Evolutionary conservation across 352 stramenopile species (phyloP).

Genomic region (Pythium dissotocum): DNA sequence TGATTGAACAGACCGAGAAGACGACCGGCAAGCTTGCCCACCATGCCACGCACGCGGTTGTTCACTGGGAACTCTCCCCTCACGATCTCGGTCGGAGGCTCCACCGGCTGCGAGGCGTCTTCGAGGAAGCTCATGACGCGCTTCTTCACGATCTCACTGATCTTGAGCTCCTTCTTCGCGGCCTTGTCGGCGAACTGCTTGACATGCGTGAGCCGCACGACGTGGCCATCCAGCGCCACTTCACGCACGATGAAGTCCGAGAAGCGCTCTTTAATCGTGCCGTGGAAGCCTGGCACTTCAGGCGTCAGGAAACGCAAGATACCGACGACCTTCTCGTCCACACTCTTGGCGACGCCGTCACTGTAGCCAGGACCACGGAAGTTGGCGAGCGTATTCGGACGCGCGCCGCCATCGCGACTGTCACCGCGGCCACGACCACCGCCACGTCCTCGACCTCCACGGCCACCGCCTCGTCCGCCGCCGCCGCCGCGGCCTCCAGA

Average conservation of each 20-base stretch:
- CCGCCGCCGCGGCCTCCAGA: conserved; percentile 22
- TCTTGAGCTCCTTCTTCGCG: conserved; percentile 51
- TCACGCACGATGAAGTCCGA: conserved; percentile 93
- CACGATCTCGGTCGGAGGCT: conserved; percentile 11
- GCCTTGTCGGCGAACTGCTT: conserved; percentile 44
- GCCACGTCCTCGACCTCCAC: conserved; percentile 14
- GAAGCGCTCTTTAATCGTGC: conserved; percentile 89
- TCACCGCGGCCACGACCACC: conserved; percentile 21
- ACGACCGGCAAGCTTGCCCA: conserved; percentile 57
- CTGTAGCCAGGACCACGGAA: conserved; percentile 76
- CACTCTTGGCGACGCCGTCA: conserved; percentile 69
- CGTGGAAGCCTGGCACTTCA: conserved; percentile 74
- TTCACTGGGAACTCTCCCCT: conserved; percentile 21
- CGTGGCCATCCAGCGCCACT: conserved; percentile 52
- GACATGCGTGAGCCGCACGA: conserved; percentile 69
- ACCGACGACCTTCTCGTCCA: conserved; percentile 74
- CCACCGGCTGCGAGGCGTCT: conserved; percentile 26
- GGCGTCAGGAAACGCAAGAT: conserved; percentile 70
- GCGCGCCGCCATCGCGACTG: conserved; percentile 26
- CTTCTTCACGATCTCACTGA: conserved; percentile 83
- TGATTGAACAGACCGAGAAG: conserved; percentile 69
- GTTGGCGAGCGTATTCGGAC: conserved; percentile 22
- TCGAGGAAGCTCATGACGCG: conserved; percentile 64
- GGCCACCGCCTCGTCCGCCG: conserved; percentile 12
- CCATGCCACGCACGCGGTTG: conserved; percentile 45